These are phyloP conservation scores for Cystofilobasidium bisporidii DNA, from an alignment of 768 basidiomycete genomes.

Conservation along the genomic window DNA sequence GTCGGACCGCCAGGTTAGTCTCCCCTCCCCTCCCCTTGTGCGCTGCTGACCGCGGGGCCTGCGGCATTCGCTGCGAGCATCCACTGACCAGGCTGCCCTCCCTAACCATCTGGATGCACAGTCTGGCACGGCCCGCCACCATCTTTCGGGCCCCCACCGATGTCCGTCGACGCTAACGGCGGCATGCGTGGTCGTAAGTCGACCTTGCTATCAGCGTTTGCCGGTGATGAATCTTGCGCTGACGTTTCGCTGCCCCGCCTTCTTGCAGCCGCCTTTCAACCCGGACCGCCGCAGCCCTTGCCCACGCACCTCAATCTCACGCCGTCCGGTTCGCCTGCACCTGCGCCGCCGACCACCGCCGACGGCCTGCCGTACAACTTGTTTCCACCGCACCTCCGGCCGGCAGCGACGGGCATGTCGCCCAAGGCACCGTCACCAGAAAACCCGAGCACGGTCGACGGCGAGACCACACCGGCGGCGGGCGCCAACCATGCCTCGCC, in stretches of 20 bases:
- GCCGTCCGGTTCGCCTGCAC: background rate
- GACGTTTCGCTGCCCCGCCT: background rate
- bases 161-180: background rate
- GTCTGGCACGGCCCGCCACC: constrained; percentile 7
- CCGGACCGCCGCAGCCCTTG: background rate
- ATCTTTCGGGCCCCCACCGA: background rate
- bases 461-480: background rate
- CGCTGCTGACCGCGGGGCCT: too few species aligned
- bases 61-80: too few species aligned
- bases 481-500: background rate
- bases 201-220: background rate
- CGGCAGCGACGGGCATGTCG: background rate
- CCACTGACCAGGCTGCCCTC: background rate
- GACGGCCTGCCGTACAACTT: constrained; percentile 3
- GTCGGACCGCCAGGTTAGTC: background rate
- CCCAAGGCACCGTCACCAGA: background rate
- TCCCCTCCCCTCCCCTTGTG: background rate
- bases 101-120: background rate
- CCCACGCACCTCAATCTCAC: background rate
- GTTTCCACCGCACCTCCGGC: constrained; percentile 14
- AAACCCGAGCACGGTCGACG: background rate
- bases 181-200: background rate
- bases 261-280: background rate
- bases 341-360: background rate
- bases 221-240: too few species aligned